phyloP scores from a whole-genome alignment of 2,329 filamentous ascomycete genomes.

The Incumbomyces delicatus region DNA sequence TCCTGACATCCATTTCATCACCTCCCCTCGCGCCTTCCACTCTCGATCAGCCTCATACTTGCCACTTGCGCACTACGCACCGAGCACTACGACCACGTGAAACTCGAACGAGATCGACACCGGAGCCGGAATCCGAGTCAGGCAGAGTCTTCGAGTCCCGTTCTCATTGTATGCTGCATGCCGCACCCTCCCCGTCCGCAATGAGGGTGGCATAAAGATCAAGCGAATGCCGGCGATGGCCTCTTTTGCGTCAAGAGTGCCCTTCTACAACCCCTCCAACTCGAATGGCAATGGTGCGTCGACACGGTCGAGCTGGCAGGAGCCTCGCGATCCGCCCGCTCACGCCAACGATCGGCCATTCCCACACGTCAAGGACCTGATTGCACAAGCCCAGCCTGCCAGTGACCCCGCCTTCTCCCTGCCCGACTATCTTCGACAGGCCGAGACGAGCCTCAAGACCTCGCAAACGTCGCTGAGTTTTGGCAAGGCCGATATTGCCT shows the following conservation, averaged over 20 bases:
- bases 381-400: conserved; percentile 36
- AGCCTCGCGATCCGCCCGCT: conserved; percentile 12
- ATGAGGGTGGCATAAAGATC: conserved; percentile 1
- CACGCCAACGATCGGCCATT: conserved; percentile 21
- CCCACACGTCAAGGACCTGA: conserved; percentile 37
- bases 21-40: too few relatives aligned
- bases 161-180: conserved; percentile 1
- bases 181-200: conserved; percentile 8
- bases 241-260: conserved; percentile 2
- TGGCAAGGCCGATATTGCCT: conserved; percentile 60
- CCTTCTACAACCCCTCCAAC: neutral
- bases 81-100: too few relatives aligned
- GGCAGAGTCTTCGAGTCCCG: too few relatives aligned
- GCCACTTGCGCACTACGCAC: too few relatives aligned
- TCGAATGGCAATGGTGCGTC: neutral
- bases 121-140: too few relatives aligned
- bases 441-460: conserved; percentile 32
- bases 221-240: conserved; percentile 3
- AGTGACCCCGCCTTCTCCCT: conserved; percentile 18
- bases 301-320: conserved; percentile 15
- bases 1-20: too few relatives aligned
- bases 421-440: conserved; percentile 21
- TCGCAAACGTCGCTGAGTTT: conserved; percentile 40
- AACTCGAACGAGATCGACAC: too few relatives aligned
- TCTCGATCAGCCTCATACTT: too few relatives aligned